Percentiles rank a stretch among this genome's conserved stretches.
These are phyloP conservation scores for Carpinus fangiana DNA, from an alignment of 306 rosid genomes.

Conservation along the genomic window DNA sequence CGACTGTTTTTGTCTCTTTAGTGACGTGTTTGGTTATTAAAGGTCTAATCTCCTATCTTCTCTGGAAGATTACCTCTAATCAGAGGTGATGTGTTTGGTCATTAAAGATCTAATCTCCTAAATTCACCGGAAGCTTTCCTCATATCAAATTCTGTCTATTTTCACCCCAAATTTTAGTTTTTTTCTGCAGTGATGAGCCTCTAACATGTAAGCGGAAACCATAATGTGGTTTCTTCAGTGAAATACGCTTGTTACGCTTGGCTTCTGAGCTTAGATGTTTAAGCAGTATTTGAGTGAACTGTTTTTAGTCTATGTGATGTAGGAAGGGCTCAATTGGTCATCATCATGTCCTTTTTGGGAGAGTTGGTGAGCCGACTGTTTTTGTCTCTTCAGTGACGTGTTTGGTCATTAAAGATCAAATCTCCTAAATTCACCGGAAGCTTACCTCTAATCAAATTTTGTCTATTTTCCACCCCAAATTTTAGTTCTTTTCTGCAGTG, in stretches of 20 bases:
- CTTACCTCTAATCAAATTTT: too few species aligned
- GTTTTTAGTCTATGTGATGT: background rate
- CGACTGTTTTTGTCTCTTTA: background rate
- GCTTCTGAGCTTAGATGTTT: constrained; percentile 53
- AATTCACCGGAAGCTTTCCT: too few species aligned
- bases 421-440: too few species aligned
- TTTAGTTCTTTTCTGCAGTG: constrained; percentile 28
- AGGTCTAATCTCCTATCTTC: too few species aligned
- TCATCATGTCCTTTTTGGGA: background rate
- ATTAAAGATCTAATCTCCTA: too few species aligned
- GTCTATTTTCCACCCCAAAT: background rate
- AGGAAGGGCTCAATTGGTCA: background rate
- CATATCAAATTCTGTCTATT: too few species aligned
- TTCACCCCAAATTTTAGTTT: background rate
- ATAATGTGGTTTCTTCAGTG: constrained; percentile 38
- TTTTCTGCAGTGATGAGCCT: constrained; percentile 48
- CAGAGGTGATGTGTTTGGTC: background rate
- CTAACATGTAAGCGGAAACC: constrained; percentile 48
- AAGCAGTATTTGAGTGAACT: too few species aligned
- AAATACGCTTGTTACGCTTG: constrained; percentile 58
- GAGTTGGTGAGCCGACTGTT: background rate
- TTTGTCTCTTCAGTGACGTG: background rate
- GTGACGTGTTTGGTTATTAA: background rate
- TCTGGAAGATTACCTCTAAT: too few species aligned
- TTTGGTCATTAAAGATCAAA: background rate